Conservation (phyloP, 2,329 filamentous ascomycete genomes). For the Pseudocercospora fuligena region DNA sequence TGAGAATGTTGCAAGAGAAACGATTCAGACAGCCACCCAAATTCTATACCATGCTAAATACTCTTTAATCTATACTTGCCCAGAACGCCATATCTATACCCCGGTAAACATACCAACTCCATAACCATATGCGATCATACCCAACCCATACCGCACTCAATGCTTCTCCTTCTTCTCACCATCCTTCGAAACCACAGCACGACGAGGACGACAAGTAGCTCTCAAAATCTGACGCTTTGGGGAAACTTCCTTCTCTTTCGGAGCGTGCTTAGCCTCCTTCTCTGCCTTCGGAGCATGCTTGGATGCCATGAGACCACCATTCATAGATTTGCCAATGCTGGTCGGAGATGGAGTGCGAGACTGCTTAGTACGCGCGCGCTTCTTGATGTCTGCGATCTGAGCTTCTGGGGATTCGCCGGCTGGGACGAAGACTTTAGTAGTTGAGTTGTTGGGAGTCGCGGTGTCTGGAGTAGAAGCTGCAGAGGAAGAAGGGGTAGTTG, state of each 20-base stretch:
- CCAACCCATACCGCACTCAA: background rate
- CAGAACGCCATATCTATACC: background rate
- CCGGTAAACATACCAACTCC: background rate
- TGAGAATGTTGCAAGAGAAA: background rate
- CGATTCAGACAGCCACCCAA: conserved; percentile 9
- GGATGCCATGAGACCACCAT: conserved; percentile 23
- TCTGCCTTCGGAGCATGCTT: conserved; percentile 17
- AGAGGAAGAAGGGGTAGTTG: conserved; percentile 11
- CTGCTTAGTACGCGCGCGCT: conserved; percentile 10
- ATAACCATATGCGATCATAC: background rate
- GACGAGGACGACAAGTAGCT: conserved; percentile 7
- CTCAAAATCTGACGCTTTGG: conserved; percentile 9
- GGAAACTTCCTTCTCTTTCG: conserved; percentile 13
- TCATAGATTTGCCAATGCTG: conserved; percentile 32
- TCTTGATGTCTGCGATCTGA: conserved; percentile 34
- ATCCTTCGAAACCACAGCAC: background rate
- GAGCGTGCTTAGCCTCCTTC: too few species aligned
- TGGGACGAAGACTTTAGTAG: conserved; percentile 37
- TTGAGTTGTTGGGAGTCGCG: background rate
- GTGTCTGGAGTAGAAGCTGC: background rate
- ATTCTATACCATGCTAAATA: conserved; percentile 1
- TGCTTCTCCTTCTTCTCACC: conserved; percentile 16
- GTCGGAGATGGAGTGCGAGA: conserved; percentile 48
- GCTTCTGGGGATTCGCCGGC: conserved; percentile 35
- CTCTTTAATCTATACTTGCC: background rate